A percentile compares a stretch with the other conserved stretches of the same genome.
Conservation (phyloP, 2,329 filamentous ascomycete species). For the Ophiostoma populinum region DNA sequence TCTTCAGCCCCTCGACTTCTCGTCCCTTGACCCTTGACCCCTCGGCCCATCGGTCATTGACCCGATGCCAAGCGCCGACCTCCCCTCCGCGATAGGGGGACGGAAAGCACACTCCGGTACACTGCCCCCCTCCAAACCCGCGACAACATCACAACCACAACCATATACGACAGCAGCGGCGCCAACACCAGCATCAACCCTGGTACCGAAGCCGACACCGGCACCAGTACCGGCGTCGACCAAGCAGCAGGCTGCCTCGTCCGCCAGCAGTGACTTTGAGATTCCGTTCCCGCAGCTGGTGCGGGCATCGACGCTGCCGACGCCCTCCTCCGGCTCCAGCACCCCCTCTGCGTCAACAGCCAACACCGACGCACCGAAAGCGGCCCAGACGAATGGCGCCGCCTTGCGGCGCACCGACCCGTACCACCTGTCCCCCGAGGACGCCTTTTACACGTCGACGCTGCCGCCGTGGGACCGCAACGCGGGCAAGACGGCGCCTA, state of each 20-base stretch:
- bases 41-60: too few species aligned
- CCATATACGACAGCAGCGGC: neutral
- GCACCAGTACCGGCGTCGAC: neutral
- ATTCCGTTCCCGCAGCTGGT: conserved; percentile 17
- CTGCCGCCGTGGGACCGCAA: conserved; percentile 39
- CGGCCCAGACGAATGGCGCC: neutral
- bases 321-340: neutral
- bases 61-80: conserved; percentile 1
- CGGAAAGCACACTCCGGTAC: neutral
- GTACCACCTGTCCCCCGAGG: conserved; percentile 62
- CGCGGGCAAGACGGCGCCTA: conserved; percentile 6
- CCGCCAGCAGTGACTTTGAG: conserved; percentile 12
- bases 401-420: conserved; percentile 30
- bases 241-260: neutral
- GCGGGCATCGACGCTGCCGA: conserved; percentile 24
- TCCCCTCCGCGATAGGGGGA: neutral
- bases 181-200: too few species aligned
- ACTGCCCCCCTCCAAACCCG: neutral
- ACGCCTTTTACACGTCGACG: conserved; percentile 49
- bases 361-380: conserved; percentile 11
- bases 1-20: neutral
- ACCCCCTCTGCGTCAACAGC: neutral
- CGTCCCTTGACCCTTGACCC: neutral
- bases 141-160: too few species aligned
- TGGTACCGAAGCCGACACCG: too few species aligned